A percentile compares a stretch with the other conserved stretches of the same genome.
phyloP scores from a whole-genome alignment of 306 rosid genomes.

The Coriaria nepalensis region DNA sequence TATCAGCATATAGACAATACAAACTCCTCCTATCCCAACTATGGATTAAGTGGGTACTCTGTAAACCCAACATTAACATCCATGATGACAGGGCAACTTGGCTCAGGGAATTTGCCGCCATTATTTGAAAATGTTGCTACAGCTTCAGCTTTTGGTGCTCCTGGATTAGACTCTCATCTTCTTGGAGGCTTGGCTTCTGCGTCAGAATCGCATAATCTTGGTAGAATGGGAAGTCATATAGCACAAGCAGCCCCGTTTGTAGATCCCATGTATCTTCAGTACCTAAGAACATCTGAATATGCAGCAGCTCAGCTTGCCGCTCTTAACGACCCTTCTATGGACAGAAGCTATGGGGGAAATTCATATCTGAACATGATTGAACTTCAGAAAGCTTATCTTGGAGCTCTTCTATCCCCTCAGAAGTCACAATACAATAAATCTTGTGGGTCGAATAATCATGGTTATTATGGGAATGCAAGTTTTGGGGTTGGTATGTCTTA shows the following conservation, averaged over 20 bases:
- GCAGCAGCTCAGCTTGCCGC: constrained; percentile 75
- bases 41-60: constrained; percentile 56
- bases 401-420: constrained; percentile 54
- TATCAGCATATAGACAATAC: constrained; percentile 59
- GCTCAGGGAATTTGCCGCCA: constrained; percentile 53
- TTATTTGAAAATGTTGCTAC: constrained; percentile 59
- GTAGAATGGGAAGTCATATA: constrained; percentile 63
- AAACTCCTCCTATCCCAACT: constrained; percentile 50
- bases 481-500: constrained; percentile 60
- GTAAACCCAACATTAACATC: constrained; percentile 61
- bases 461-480: constrained; percentile 66
- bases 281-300: constrained; percentile 75
- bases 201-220: constrained; percentile 51
- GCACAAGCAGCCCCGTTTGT: constrained; percentile 56
- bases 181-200: constrained; percentile 46
- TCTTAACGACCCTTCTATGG: constrained; percentile 55
- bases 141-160: constrained; percentile 53
- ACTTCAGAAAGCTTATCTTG: constrained; percentile 70
- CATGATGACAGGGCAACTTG: constrained; percentile 66
- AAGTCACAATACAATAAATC: constrained; percentile 66
- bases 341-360: constrained; percentile 53
- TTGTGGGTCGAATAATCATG: constrained; percentile 49
- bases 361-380: constrained; percentile 71
- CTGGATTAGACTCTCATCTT: constrained; percentile 67
- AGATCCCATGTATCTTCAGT: constrained; percentile 78